A percentile compares a stretch with the other conserved stretches of the same genome.
phyloP scores from a whole-genome alignment of 352 stramenopile genomes.

The Phytophthora fragariae region DNA sequence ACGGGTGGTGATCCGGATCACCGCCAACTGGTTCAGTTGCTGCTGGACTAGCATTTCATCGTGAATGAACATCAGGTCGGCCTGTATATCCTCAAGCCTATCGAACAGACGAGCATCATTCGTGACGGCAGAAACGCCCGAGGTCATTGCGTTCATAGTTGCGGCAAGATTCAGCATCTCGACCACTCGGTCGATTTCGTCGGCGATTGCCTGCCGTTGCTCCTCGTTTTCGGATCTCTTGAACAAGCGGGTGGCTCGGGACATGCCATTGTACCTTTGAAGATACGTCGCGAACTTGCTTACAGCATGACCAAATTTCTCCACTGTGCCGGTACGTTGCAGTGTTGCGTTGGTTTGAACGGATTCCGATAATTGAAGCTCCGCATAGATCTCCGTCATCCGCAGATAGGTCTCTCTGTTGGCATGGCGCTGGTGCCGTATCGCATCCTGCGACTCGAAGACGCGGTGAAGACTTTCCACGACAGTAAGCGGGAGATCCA shows the following conservation, averaged over 20 bases:
- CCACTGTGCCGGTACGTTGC: not conserved
- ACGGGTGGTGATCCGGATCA: too few relatives aligned
- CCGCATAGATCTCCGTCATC: not conserved
- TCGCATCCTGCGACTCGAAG: not conserved
- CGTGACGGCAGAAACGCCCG: too few relatives aligned
- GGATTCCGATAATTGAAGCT: not conserved
- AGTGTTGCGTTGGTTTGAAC: not conserved
- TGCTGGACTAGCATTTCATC: too few relatives aligned
- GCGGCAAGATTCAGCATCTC: not conserved
- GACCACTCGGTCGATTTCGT: not conserved
- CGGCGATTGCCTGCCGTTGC: not conserved
- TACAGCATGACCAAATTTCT: not conserved
- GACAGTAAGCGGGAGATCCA: not conserved
- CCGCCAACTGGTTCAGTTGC: not conserved
- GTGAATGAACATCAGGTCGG: too few relatives aligned
- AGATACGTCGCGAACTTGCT: not conserved
- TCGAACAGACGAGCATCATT: too few relatives aligned
- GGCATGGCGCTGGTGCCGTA: too few relatives aligned
- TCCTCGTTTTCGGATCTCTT: not conserved
- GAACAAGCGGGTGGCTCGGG: not conserved
- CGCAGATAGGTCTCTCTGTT: not conserved
- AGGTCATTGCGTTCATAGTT: not conserved
- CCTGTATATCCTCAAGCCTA: too few relatives aligned
- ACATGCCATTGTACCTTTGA: not conserved
- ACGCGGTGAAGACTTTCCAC: not conserved